Base-by-base conservation (phyloP, 108 stramenopile genomes). In the Pseudonitzschia pungens region DNA sequence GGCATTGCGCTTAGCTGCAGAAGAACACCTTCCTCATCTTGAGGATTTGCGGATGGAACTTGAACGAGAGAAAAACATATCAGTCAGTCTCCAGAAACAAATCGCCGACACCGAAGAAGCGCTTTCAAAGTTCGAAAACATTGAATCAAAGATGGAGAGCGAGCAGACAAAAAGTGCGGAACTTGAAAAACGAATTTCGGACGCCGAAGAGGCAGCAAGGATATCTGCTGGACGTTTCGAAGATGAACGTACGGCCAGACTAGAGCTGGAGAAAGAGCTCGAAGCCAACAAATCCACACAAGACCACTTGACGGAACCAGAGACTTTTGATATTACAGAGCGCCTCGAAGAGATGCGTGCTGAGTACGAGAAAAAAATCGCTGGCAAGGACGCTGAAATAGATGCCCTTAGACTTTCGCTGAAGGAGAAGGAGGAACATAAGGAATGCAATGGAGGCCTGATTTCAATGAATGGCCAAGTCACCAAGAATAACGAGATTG, bases 331-430 rank as follows among this genome's bases (percentile, higher is more conserved):
- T 24, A 54, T 7, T 5, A 26, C 10, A 9, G 28, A 58, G 15
- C 21, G 27, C 15, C 57, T 58, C 28, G 57, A 58, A 26, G 24
- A 31, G 28, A 20, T 65, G 24, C 64, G 64, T 6, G 8, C 72
- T 31, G 64, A 57, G 3, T 71, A 62, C 9, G 70, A 72, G 36
- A 55, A 58, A 29, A 66, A 42, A 27, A 26, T 80, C 9, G 59
- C 65, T 28, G 14, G 43, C 41, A 84, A 82, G 57, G 78, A 82
- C 44, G 78, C 77, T 29, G 80, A 84, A 41, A 55, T 84, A 6
- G 65, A 73, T 16, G 36, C 58, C 27, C 63, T 71, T 52, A 60
- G 68, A 48, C 21, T 43, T n/a, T 55, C 55, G 18, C 22, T 75
- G 36, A 40, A 18, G 7, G 52, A 43, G 29, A 22, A 16, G 10